Conservation (phyloP, 2,329 filamentous ascomycete genomes). For the Leptosphaerulina australis region DNA sequence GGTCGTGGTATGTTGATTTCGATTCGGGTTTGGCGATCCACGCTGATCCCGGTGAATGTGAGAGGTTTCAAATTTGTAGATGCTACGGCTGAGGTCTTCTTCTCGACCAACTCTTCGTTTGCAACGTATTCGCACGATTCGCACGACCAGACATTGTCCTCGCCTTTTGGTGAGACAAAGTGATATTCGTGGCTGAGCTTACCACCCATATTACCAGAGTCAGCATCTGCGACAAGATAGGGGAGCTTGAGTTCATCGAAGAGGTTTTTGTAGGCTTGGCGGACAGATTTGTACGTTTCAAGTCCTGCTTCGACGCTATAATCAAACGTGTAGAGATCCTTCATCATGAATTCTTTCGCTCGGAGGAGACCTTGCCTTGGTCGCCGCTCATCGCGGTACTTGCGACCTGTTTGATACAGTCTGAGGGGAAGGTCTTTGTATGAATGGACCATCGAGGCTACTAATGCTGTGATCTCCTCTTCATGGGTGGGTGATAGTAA, state of each 20-base stretch:
- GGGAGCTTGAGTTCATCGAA: constrained; percentile 85
- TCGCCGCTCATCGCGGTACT: constrained; percentile 91
- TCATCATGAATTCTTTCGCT: constrained; percentile 94
- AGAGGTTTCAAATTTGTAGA: constrained; percentile 22
- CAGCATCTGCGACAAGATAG: constrained; percentile 83
- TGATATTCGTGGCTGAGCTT: constrained; percentile 95
- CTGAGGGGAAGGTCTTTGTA: constrained; percentile 86
- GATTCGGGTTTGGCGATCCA: constrained; percentile 70
- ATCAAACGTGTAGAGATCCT: constrained; percentile 97
- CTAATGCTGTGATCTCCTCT: constrained; percentile 88
- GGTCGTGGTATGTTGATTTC: constrained; percentile 56
- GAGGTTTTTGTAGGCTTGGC: constrained; percentile 73
- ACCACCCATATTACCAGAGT: constrained; percentile 96
- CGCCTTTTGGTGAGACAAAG: constrained; percentile 76
- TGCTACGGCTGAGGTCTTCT: constrained; percentile 19
- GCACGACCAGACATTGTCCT: constrained; percentile 84
- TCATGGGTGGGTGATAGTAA: constrained; percentile 93
- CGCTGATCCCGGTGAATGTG: constrained; percentile 69
- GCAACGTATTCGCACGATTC: constrained; percentile 73
- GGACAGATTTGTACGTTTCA: constrained; percentile 78
- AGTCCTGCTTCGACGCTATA: constrained; percentile 69
- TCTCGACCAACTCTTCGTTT: constrained; percentile 83
- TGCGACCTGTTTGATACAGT: constrained; percentile 89
- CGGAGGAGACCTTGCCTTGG: constrained; percentile 87
- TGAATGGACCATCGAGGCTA: constrained; percentile 74